Evolutionary conservation across 2,329 filamentous ascomycete species (phyloP).

Genomic region (Ceratocystis eucalypticola): DNA sequence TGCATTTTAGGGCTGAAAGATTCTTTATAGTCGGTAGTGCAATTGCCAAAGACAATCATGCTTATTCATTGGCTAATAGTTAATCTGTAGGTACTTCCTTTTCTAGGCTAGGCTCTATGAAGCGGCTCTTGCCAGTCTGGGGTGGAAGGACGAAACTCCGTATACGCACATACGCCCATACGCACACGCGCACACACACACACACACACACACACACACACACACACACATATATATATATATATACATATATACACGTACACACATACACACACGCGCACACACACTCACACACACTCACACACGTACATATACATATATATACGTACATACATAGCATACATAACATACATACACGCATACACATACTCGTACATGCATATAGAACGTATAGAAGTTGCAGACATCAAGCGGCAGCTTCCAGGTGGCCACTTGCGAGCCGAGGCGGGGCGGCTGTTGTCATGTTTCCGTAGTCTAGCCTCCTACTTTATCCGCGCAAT

Average conservation of each 20-base stretch:
- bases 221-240: no score
- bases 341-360: no score
- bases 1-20: background rate
- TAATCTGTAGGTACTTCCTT: background rate
- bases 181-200: no score
- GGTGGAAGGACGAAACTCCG: background rate
- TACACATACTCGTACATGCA: no score
- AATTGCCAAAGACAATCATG: background rate
- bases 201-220: no score
- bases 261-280: no score
- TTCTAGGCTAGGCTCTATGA: background rate
- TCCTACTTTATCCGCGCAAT: background rate
- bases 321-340: no score
- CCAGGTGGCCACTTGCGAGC: background rate
- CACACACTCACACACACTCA: no score
- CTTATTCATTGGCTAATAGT: background rate
- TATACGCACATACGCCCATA: background rate
- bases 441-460: background rate
- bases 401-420: background rate
- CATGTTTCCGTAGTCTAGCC: background rate
- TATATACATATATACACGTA: no score
- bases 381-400: no score
- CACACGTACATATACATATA: no score
- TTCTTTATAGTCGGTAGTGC: background rate
- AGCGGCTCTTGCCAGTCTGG: background rate